A percentile compares a stretch with the other conserved stretches of the same genome.
These are phyloP conservation scores for Drechslerella stenobrocha DNA, from an alignment of 2,329 filamentous ascomycete genomes.

Conservation along the genomic window DNA sequence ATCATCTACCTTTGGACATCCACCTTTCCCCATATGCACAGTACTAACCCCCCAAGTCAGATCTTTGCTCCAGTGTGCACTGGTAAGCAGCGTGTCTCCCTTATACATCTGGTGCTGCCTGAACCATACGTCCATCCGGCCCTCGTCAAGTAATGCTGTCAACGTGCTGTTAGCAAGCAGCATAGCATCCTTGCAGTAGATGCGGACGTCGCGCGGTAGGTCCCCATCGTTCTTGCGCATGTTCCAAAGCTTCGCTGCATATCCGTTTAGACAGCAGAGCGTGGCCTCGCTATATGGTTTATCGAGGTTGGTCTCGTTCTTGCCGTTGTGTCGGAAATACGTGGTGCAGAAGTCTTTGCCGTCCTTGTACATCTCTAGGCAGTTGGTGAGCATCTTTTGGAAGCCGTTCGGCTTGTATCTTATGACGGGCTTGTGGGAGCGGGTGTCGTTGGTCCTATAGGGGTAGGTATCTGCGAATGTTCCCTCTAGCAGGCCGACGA, in stretches of 20 bases:
- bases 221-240: neutral
- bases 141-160: neutral
- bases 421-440: neutral
- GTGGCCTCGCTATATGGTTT: neutral
- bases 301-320: neutral
- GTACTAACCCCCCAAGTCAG: conserved; percentile 4
- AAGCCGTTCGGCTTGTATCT: conserved; percentile 1
- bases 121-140: neutral
- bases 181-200: conserved; percentile 1
- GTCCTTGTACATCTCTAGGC: neutral
- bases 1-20: neutral
- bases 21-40: neutral
- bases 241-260: conserved; percentile 4
- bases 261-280: conserved; percentile 9
- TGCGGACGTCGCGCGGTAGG: neutral
- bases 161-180: conserved; percentile 9
- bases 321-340: neutral
- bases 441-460: neutral
- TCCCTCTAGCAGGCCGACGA: neutral
- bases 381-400: neutral
- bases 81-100: neutral
- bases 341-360: neutral
- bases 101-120: neutral
- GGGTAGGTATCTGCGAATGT: neutral
- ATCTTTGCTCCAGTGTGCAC: conserved; percentile 7